Evolutionary conservation across 768 basidiomycete species (phyloP), one percentile per base, ranked within the genome.

Genomic region (Leccinum ochraceum): DNA sequence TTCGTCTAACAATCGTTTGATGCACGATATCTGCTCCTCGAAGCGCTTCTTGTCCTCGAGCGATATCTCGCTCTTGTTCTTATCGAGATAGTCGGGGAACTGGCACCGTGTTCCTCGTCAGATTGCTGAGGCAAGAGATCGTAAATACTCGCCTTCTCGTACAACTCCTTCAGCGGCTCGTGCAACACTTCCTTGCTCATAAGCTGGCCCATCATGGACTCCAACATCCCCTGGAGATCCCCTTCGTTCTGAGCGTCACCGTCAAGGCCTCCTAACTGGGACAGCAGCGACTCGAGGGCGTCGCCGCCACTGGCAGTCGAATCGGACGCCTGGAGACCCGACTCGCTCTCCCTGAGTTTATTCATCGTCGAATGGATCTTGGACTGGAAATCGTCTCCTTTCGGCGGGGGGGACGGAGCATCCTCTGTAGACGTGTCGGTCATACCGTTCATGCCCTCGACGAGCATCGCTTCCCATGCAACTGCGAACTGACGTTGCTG

Each of bases 101-200:
- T 94, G n/a, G 53, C 24, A 10, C 6, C 17, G 26, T 80, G 44
- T 6, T 48, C 17, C 75, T 22, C 49, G 34, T 61, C 37, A 59
- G 24, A 49, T 16, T 3, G 7, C 26, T 6, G 22, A 52, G 51
- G 57, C 3, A 13, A 13, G 3, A 30, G 20, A 3, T n/a, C 1
- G 5, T 5, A 22, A 10, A 48, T 5, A 26, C 70, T 53, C 53
- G 53, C 69, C 64, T 72, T 74, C 8, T 74, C 68, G 52, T 71
- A 16, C 54, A 96, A 74, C 69, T 96, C 94, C 65, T 90, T 91
- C 59, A 95, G 70, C 0, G 94, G 94, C 50, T 94, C 92, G 64
- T 94, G 89, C n/a, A 95, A 75, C 84, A 75, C 62, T 0, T 75
- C 69, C 39, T 73, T 75, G 39, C 65, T 44, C 73, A 73, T 75